Conservation (phyloP, 345 rosid species). For the Lepidium africanum region DNA sequence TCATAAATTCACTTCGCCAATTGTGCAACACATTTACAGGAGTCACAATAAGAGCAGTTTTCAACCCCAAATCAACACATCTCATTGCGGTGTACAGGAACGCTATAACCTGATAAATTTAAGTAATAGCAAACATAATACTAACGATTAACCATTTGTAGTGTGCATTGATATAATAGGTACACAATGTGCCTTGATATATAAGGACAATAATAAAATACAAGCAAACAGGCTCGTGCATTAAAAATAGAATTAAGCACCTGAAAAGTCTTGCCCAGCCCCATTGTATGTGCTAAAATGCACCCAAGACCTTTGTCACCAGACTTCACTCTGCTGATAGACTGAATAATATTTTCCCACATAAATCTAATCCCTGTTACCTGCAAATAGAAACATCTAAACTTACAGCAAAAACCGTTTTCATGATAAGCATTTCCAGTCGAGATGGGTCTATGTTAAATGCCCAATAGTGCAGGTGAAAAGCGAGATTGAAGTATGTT, state of each 20-base stretch:
- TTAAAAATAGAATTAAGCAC: slow-evolving; percentile 35
- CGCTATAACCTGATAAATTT: slow-evolving; percentile 76
- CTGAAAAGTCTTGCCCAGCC: slow-evolving; percentile 99
- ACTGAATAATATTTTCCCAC: slow-evolving; percentile 98
- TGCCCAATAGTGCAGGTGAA: background rate
- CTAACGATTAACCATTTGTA: background rate
- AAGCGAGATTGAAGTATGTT: background rate
- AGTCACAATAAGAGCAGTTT: slow-evolving; percentile 84
- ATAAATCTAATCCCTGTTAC: slow-evolving; percentile 90
- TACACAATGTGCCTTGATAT: background rate
- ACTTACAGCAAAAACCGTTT: slow-evolving; percentile 11
- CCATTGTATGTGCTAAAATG: slow-evolving; percentile 99
- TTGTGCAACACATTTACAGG: slow-evolving; percentile 99
- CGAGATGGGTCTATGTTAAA: background rate
- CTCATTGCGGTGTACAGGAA: slow-evolving; percentile 96
- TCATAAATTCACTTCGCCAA: slow-evolving; percentile 89
- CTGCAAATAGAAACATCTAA: slow-evolving; percentile 43
- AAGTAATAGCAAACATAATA: slow-evolving; percentile 12
- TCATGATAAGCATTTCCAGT: background rate
- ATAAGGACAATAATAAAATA: background rate
- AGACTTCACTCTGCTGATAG: slow-evolving; percentile 69
- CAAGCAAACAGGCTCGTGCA: background rate
- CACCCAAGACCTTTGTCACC: slow-evolving; percentile 99
- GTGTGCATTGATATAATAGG: background rate
- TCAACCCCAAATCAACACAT: slow-evolving; percentile 78